These are phyloP conservation scores for Allium sativum DNA, from an alignment of 106 monocot genomes.

Conservation along the genomic window DNA sequence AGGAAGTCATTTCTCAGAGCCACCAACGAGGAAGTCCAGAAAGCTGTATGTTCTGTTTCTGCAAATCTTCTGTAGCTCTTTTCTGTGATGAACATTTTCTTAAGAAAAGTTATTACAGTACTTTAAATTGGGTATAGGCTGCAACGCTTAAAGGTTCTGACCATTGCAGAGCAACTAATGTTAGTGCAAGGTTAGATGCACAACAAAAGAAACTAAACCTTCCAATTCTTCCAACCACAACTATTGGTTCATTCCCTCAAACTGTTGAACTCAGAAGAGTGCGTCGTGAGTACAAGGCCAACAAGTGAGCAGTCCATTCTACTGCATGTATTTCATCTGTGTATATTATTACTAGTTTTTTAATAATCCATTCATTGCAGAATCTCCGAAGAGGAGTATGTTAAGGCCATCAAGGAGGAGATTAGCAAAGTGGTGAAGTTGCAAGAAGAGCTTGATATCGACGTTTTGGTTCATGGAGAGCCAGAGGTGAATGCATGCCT, in stretches of 20 bases:
- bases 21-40: conserved; percentile 22
- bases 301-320: conserved; percentile 5
- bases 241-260: conserved; percentile 16
- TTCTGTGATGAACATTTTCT: too few species aligned
- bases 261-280: conserved; percentile 9
- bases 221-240: conserved; percentile 13
- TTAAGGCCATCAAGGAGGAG: conserved; percentile 8
- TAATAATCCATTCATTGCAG: background rate
- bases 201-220: conserved; percentile 12
- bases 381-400: conserved; percentile 10
- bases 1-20: conserved; percentile 21
- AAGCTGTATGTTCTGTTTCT: conserved; percentile 12
- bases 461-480: conserved; percentile 12
- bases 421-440: conserved; percentile 12
- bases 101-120: too few species aligned
- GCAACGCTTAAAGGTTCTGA: conserved; percentile 10
- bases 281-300: conserved; percentile 14
- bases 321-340: background rate
- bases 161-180: conserved; percentile 12
- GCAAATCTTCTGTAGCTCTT: too few species aligned
- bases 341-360: background rate
- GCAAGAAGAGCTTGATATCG: conserved; percentile 15
- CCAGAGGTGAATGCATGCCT: conserved; percentile 11
- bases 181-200: conserved; percentile 9
- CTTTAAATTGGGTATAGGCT: too few species aligned